phyloP scores from a whole-genome alignment of 2,329 filamentous ascomycete genomes.

The Lasiodiplodia sp. region DNA sequence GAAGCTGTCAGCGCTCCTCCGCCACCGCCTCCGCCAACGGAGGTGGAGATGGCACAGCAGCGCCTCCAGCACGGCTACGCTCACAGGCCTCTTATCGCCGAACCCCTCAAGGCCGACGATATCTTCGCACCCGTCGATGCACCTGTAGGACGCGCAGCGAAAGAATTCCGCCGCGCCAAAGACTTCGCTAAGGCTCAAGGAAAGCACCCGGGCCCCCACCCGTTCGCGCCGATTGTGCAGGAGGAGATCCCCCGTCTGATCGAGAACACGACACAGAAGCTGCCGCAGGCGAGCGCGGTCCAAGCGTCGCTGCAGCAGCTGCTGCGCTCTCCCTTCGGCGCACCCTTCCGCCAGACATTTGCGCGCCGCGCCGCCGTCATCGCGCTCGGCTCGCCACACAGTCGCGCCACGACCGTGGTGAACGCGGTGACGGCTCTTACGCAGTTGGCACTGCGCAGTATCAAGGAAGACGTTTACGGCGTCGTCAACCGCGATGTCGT shows the following conservation, averaged over 20 bases:
- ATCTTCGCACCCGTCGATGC: constrained; percentile 54
- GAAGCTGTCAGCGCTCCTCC: constrained; percentile 53
- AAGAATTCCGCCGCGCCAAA: constrained; percentile 51
- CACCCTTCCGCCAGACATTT: constrained; percentile 75
- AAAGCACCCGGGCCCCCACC: constrained; percentile 16
- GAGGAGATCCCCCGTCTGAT: constrained; percentile 34
- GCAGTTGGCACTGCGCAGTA: constrained; percentile 73
- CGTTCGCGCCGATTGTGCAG: constrained; percentile 26
- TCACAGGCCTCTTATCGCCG: constrained; percentile 54
- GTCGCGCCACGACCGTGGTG: constrained; percentile 56
- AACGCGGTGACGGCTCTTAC: constrained; percentile 72
- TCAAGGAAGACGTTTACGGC: constrained; percentile 83
- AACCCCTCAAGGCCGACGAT: constrained; percentile 55
- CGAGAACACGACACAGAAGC: constrained; percentile 6
- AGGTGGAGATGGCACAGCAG: constrained; percentile 39
- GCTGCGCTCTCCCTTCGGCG: constrained; percentile 57
- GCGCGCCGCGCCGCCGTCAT: constrained; percentile 68
- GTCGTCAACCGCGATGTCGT: constrained; percentile 86
- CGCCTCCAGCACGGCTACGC: constrained; percentile 4
- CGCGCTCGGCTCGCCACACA: constrained; percentile 77
- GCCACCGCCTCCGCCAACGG: constrained; percentile 44
- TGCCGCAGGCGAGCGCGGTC: constrained; percentile 5
- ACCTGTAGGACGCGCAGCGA: constrained; percentile 44
- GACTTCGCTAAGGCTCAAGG: constrained; percentile 56
- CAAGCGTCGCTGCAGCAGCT: constrained; percentile 30